Evolutionary conservation across 2,329 filamentous ascomycete genomes (phyloP).

Genomic region (Neofusicoccum kwambonambiense): DNA sequence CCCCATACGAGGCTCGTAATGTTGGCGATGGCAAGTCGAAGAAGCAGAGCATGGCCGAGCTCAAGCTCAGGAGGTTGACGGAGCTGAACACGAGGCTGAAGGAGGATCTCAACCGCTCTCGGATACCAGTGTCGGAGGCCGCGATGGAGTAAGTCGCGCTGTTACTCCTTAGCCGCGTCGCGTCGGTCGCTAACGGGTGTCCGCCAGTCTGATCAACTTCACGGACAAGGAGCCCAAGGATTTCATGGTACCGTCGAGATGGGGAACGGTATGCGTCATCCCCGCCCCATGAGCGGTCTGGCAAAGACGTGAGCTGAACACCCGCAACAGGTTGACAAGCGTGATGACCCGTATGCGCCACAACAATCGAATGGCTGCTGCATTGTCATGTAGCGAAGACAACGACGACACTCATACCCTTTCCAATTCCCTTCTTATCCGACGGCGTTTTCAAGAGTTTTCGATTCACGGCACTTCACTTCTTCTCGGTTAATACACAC

Average conservation of each 20-base stretch:
- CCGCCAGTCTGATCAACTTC: conserved; percentile 85
- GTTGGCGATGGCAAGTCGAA: conserved; percentile 75
- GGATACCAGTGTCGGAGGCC: conserved; percentile 94
- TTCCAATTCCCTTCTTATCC: conserved; percentile 14
- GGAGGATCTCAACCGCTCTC: conserved; percentile 91
- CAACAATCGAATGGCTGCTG: conserved; percentile 93
- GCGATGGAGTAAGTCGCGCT: conserved; percentile 54
- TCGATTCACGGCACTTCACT: conserved; percentile 18
- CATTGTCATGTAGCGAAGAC: conserved; percentile 72
- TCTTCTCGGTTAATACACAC: conserved; percentile 19
- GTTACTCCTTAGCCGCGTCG: not conserved
- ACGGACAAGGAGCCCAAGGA: conserved; percentile 93
- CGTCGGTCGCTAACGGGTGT: not conserved
- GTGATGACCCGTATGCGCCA: conserved; percentile 97
- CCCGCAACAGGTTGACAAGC: conserved; percentile 70
- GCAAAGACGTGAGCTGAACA: conserved; percentile 3
- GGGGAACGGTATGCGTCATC: conserved; percentile 66
- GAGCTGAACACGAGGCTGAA: conserved; percentile 95
- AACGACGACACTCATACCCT: conserved; percentile 13
- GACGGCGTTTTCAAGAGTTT: conserved; percentile 19
- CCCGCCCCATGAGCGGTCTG: conserved; percentile 8
- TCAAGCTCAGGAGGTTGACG: conserved; percentile 93
- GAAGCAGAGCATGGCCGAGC: conserved; percentile 98
- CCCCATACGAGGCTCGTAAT: conserved; percentile 65
- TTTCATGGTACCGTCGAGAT: conserved; percentile 98